Evolutionary conservation across 345 rosid genomes (phyloP).

Genomic region (Aurinia saxatilis): DNA sequence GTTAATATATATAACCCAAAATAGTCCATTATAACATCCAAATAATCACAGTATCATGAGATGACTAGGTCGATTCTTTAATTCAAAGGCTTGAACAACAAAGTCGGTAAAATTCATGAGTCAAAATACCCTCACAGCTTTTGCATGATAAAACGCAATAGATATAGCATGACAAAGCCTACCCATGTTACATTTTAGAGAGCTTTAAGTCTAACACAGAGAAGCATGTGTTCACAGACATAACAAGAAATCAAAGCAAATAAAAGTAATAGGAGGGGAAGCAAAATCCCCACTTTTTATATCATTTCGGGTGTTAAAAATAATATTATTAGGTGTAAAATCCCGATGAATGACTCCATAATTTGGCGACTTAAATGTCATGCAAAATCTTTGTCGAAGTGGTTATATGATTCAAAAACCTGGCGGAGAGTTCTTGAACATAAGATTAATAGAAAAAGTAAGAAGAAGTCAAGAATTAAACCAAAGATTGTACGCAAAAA

Average conservation of each 20-base stretch:
- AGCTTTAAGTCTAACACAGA: not conserved
- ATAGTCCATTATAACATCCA: not conserved
- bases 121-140: not conserved
- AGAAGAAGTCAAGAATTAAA: slow-evolving; percentile 8
- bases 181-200: not conserved
- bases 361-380: slow-evolving; percentile 92
- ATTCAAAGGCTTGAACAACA: slow-evolving; percentile 1
- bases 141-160: not conserved
- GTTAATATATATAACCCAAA: too few relatives aligned
- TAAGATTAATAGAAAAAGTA: not conserved
- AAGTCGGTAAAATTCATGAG: not conserved
- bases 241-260: slow-evolving; percentile 1
- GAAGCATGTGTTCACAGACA: slow-evolving; percentile 1
- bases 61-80: not conserved
- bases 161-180: slow-evolving; percentile 4
- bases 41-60: slow-evolving; percentile 3
- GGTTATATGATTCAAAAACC: slow-evolving; percentile 73
- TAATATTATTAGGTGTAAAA: slow-evolving; percentile 87
- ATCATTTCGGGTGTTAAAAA: slow-evolving; percentile 91
- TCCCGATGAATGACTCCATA: slow-evolving; percentile 96
- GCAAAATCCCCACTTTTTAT: slow-evolving; percentile 93
- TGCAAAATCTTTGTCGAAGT: slow-evolving; percentile 70
- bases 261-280: slow-evolving; percentile 15
- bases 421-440: slow-evolving; percentile 80
- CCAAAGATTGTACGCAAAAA: not conserved